These are phyloP conservation scores for Candida jianshihensis DNA, from an alignment of 805 yeast species.

Conservation along the genomic window DNA sequence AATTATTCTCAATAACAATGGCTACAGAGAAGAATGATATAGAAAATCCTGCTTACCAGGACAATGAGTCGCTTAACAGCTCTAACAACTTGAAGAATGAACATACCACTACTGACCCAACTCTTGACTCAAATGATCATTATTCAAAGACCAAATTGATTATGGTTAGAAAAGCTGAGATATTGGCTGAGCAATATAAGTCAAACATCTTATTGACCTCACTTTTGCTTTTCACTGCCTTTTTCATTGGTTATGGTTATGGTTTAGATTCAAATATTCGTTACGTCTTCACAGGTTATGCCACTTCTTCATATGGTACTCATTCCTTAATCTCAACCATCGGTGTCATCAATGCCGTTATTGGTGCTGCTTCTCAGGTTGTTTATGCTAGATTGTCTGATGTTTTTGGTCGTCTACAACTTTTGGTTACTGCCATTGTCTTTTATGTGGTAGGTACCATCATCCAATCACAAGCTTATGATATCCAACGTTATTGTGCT, in stretches of 20 bases:
- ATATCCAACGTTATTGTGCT: conserved; percentile 52
- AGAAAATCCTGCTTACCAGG: not conserved
- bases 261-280: conserved; percentile 48
- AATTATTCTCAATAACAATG: not conserved
- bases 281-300: conserved; percentile 43
- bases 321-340: conserved; percentile 57
- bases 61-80: not conserved
- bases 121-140: conserved; percentile 2
- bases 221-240: conserved; percentile 36
- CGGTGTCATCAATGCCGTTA: conserved; percentile 48
- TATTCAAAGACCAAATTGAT: conserved; percentile 26
- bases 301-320: conserved; percentile 43
- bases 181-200: conserved; percentile 38
- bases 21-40: not conserved
- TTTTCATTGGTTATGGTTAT: conserved; percentile 46
- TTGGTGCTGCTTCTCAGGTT: conserved; percentile 63
- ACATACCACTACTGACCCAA: not conserved
- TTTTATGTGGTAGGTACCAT: conserved; percentile 60
- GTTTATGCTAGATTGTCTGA: conserved; percentile 59
- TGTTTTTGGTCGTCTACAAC: conserved; percentile 56
- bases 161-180: conserved; percentile 44
- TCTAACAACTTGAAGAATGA: not conserved
- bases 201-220: conserved; percentile 26
- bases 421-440: conserved; percentile 40
- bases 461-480: conserved; percentile 52